A percentile compares a stretch with the other conserved stretches of the same genome.
Evolutionary conservation across 495 filamentous ascomycete species (phyloP).

Genomic region (Venustampulla echinocandica): DNA sequence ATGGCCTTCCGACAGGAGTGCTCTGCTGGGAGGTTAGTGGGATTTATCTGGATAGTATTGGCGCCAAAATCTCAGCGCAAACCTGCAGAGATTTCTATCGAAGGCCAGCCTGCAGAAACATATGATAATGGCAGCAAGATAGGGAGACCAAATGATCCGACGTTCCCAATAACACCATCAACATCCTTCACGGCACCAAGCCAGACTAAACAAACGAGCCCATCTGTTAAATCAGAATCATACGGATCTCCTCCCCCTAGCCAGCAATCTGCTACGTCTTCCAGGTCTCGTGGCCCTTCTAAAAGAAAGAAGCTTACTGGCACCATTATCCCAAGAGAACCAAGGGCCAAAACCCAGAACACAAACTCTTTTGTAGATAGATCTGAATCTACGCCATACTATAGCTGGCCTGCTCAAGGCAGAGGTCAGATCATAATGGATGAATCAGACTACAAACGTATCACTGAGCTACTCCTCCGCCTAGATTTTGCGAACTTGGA

Average conservation of each 20-base stretch:
- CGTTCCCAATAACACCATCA: slow-evolving; percentile 3
- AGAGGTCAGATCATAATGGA: slow-evolving; percentile 62
- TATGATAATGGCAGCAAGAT: slow-evolving; percentile 22
- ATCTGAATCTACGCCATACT: slow-evolving; percentile 47
- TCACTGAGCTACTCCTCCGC: slow-evolving; percentile 70
- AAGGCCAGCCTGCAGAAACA: slow-evolving; percentile 25
- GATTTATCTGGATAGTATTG: slow-evolving; percentile 90
- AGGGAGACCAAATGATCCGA: background rate
- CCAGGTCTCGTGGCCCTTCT: slow-evolving; percentile 4
- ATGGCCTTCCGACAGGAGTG: slow-evolving; percentile 97
- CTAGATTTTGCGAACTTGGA: slow-evolving; percentile 71
- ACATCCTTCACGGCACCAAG: slow-evolving; percentile 17
- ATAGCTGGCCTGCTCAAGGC: slow-evolving; percentile 57
- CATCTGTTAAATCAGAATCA: background rate
- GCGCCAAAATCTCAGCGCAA: slow-evolving; percentile 32
- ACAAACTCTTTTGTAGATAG: slow-evolving; percentile 29
- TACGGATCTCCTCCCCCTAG: background rate
- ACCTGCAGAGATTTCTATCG: slow-evolving; percentile 7
- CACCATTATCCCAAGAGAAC: slow-evolving; percentile 43
- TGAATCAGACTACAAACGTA: slow-evolving; percentile 64
- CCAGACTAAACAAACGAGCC: background rate
- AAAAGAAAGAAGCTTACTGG: slow-evolving; percentile 40
- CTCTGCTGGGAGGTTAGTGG: slow-evolving; percentile 79
- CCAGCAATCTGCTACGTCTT: background rate
- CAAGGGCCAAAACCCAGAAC: slow-evolving; percentile 47